Conservation (phyloP, 306 rosid genomes). For the Hippophae tibetana region DNA sequence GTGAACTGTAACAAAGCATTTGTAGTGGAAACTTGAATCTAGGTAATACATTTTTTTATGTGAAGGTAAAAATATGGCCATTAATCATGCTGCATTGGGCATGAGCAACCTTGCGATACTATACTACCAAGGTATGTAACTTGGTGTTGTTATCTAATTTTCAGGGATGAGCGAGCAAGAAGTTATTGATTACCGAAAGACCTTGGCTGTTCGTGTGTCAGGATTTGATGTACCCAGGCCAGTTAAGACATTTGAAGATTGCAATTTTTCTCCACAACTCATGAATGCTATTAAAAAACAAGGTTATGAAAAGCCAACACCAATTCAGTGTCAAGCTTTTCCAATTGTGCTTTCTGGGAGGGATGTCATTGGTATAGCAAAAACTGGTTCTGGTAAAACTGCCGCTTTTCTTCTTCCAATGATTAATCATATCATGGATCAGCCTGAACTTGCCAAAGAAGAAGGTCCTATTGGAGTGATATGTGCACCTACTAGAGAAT, state of each 20-base stretch:
- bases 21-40: neutral
- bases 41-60: neutral
- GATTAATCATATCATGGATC: slow-evolving; percentile 96
- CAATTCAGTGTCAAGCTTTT: slow-evolving; percentile 88
- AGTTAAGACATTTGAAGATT: slow-evolving; percentile 72
- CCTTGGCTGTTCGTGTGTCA: slow-evolving; percentile 80
- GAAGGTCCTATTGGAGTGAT: slow-evolving; percentile 98
- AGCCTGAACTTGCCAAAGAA: slow-evolving; percentile 92
- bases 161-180: slow-evolving; percentile 88
- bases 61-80: neutral
- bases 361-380: slow-evolving; percentile 90
- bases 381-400: slow-evolving; percentile 98
- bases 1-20: neutral
- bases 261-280: slow-evolving; percentile 64
- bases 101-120: neutral
- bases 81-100: neutral
- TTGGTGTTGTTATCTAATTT: slow-evolving; percentile 12
- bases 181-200: slow-evolving; percentile 59
- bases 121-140: neutral
- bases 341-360: slow-evolving; percentile 84
- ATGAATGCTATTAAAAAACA: slow-evolving; percentile 85
- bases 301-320: slow-evolving; percentile 84
- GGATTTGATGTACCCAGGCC: slow-evolving; percentile 95
- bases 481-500: slow-evolving; percentile 95
- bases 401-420: slow-evolving; percentile 98